phyloP scores from a whole-genome alignment of 106 monocot species.

The Alisma plantagoaquatica region DNA sequence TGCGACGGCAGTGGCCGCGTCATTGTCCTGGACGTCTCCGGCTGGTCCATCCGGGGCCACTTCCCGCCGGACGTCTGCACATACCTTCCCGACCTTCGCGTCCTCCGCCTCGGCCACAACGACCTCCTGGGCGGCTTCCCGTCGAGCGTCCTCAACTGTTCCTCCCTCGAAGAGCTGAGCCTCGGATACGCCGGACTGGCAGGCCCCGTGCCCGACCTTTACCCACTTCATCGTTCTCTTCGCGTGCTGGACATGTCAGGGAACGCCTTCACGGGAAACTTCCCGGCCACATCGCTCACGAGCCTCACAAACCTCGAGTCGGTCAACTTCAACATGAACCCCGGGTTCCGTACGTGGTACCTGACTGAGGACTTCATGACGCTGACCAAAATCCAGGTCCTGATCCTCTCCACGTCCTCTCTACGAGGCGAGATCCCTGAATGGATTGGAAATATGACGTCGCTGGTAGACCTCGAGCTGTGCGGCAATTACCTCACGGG shows the following conservation, averaged over 20 bases:
- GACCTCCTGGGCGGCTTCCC: slow-evolving; percentile 52
- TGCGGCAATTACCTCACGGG: slow-evolving; percentile 67
- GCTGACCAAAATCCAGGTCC: slow-evolving; percentile 36
- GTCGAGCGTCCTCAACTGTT: slow-evolving; percentile 45
- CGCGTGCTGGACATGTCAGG: slow-evolving; percentile 59
- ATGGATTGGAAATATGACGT: slow-evolving; percentile 95
- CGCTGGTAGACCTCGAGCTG: slow-evolving; percentile 70
- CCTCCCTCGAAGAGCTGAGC: slow-evolving; percentile 55
- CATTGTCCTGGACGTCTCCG: slow-evolving; percentile 49
- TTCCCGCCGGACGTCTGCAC: slow-evolving; percentile 62
- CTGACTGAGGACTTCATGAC: slow-evolving; percentile 41
- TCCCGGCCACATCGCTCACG: slow-evolving; percentile 54
- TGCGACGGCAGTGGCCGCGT: slow-evolving; percentile 42
- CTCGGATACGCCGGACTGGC: slow-evolving; percentile 37
- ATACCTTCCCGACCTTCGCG: slow-evolving; percentile 42
- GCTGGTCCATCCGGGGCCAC: slow-evolving; percentile 39
- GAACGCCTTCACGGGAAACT: slow-evolving; percentile 65
- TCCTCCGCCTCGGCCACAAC: slow-evolving; percentile 42
- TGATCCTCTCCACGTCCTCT: slow-evolving; percentile 76
- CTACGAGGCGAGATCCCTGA: slow-evolving; percentile 59
- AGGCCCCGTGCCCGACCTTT: slow-evolving; percentile 65
- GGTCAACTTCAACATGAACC: slow-evolving; percentile 76
- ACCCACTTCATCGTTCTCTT: slow-evolving; percentile 33
- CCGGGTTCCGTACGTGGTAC: slow-evolving; percentile 50
- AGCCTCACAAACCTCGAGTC: slow-evolving; percentile 65